Percentiles rank a stretch among this genome's conserved stretches.
These are phyloP conservation scores for Penicillium arizonense DNA, from an alignment of 495 filamentous ascomycete genomes.

Conservation along the genomic window DNA sequence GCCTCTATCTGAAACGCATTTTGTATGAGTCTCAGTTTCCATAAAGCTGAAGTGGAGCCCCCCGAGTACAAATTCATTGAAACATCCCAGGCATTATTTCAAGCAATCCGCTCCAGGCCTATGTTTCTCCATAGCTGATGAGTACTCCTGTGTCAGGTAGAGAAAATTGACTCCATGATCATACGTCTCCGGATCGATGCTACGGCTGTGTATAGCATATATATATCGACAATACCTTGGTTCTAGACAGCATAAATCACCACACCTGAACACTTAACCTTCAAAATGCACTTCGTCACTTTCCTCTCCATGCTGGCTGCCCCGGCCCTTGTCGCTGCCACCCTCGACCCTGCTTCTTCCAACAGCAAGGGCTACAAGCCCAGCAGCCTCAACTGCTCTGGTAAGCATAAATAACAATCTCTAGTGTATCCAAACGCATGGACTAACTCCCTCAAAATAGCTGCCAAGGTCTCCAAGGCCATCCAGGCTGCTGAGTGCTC, in stretches of 20 bases:
- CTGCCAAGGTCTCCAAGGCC: slow-evolving; percentile 30
- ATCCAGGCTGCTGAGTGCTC: slow-evolving; percentile 41
- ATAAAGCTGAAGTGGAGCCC: not conserved
- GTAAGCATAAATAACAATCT: slow-evolving; percentile 6
- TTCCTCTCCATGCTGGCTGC: slow-evolving; percentile 12
- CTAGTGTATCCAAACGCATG: not conserved
- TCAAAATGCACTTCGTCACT: slow-evolving; percentile 22
- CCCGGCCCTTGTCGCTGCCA: slow-evolving; percentile 19
- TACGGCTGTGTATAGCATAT: not conserved
- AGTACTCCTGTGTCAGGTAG: not conserved
- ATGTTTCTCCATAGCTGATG: not conserved
- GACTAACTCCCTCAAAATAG: slow-evolving; percentile 6
- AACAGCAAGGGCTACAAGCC: slow-evolving; percentile 35
- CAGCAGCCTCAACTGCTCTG: slow-evolving; percentile 18
- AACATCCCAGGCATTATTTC: not conserved
- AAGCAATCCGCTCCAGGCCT: not conserved
- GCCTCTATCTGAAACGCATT: not conserved
- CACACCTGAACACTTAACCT: not conserved
- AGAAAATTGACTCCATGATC: not conserved
- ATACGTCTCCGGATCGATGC: not conserved
- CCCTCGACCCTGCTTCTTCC: slow-evolving; percentile 25
- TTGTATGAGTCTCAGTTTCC: not conserved
- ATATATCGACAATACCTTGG: not conserved
- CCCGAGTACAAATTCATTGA: not conserved
- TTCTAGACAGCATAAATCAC: not conserved